Evolutionary conservation across 176 grass and related monocot species (phyloP).

Genomic region (Zea luxurians): DNA sequence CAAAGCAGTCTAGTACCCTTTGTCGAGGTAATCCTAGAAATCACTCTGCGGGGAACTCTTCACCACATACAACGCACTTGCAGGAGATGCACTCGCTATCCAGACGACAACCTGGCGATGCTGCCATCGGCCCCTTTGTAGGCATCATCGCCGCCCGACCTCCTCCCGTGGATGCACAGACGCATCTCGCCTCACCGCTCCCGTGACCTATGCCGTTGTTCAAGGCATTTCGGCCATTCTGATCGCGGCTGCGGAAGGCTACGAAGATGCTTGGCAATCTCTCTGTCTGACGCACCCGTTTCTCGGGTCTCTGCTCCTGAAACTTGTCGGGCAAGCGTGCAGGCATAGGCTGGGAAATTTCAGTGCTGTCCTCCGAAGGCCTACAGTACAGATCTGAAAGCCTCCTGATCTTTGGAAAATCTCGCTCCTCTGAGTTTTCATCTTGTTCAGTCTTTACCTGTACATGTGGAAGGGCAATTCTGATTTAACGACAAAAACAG

Average conservation of each 20-base stretch:
- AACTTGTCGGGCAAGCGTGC: neutral
- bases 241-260: neutral
- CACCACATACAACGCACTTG: neutral
- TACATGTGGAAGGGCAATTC: neutral
- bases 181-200: neutral
- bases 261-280: conserved; percentile 21
- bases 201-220: neutral
- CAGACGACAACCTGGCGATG: neutral
- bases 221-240: conserved; percentile 39
- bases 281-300: conserved; percentile 3
- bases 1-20: neutral
- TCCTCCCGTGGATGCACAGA: neutral
- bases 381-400: conserved; percentile 7
- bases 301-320: conserved; percentile 2
- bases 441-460: conserved; percentile 25
- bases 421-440: conserved; percentile 40
- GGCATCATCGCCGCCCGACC: neutral
- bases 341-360: conserved; percentile 1
- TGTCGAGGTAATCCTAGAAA: neutral
- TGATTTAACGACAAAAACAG: neutral
- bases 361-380: conserved; percentile 1
- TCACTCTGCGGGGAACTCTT: neutral
- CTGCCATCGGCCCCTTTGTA: neutral
- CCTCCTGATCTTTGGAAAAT: conserved; percentile 30
- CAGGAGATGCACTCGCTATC: neutral